Conservation (phyloP, 2,329 filamentous ascomycete genomes). For the Alternaria sp. region DNA sequence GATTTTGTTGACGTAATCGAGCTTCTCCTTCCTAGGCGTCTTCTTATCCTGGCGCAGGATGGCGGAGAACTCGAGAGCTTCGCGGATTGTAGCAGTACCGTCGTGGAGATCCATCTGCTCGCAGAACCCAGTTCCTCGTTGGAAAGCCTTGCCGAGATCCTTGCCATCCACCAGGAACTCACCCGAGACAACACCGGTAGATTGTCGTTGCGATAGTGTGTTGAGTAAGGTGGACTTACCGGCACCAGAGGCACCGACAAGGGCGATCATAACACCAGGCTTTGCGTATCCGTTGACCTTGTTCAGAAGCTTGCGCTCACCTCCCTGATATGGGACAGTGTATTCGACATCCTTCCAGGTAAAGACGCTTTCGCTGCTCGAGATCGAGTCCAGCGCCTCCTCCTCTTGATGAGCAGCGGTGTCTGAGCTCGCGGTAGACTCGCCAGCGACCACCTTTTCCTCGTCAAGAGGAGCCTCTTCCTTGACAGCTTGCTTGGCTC, state of each 20-base stretch:
- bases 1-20: slow-evolving; percentile 70
- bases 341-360: slow-evolving; percentile 61
- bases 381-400: slow-evolving; percentile 44
- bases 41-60: slow-evolving; percentile 65
- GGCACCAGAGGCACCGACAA: slow-evolving; percentile 81
- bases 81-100: slow-evolving; percentile 68
- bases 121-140: slow-evolving; percentile 73
- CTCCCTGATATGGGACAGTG: slow-evolving; percentile 71
- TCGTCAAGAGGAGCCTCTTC: slow-evolving; percentile 59
- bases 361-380: slow-evolving; percentile 47
- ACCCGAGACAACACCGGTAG: slow-evolving; percentile 67
- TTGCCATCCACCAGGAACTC: slow-evolving; percentile 75
- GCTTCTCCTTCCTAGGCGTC: slow-evolving; percentile 64
- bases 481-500: slow-evolving; percentile 61
- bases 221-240: slow-evolving; percentile 86
- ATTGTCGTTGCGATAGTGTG: slow-evolving; percentile 75
- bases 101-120: slow-evolving; percentile 77
- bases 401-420: slow-evolving; percentile 34
- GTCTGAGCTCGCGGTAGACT: slow-evolving; percentile 26
- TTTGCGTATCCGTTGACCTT: slow-evolving; percentile 78
- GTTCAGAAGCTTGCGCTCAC: slow-evolving; percentile 68
- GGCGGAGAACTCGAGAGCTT: slow-evolving; percentile 73
- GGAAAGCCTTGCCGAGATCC: slow-evolving; percentile 64
- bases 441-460: slow-evolving; percentile 57
- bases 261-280: slow-evolving; percentile 77